Conservation (phyloP, 225 moss, liverwort and hornwort species). For the Physcomitrium patens region DNA sequence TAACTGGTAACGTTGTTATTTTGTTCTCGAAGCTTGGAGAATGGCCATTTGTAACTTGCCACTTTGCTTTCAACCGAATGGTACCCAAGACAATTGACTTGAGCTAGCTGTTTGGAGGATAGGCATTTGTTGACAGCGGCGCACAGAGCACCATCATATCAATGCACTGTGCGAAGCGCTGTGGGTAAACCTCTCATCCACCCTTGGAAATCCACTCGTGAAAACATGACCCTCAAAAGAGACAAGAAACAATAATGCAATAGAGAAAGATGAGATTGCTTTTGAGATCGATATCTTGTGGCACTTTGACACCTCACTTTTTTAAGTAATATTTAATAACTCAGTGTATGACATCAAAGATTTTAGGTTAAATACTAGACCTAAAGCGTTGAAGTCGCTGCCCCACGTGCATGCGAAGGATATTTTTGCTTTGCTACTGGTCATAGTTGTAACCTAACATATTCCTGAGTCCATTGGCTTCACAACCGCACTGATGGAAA, state of each 20-base stretch:
- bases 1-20: neutral
- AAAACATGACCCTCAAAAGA: too few relatives aligned
- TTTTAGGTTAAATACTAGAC: neutral
- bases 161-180: slow-evolving; percentile 67
- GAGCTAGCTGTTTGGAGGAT: neutral
- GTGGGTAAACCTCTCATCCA: slow-evolving; percentile 49
- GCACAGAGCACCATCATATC: slow-evolving; percentile 83
- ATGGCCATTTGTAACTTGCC: neutral
- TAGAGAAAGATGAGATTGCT: neutral
- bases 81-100: neutral
- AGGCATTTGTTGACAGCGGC: slow-evolving; percentile 90
- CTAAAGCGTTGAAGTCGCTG: neutral
- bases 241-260: too few relatives aligned
- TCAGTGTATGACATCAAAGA: neutral
- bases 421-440: neutral
- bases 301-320: neutral
- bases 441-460: neutral
- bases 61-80: neutral
- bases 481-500: neutral
- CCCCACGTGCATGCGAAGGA: neutral
- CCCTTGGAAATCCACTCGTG: neutral
- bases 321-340: neutral
- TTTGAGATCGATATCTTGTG: neutral
- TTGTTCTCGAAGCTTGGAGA: neutral
- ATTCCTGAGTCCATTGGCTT: neutral